A percentile compares a stretch with the other conserved stretches of the same genome.
Evolutionary conservation across 768 basidiomycete genomes (phyloP).

Genomic region (Lactifluus rugatus): DNA sequence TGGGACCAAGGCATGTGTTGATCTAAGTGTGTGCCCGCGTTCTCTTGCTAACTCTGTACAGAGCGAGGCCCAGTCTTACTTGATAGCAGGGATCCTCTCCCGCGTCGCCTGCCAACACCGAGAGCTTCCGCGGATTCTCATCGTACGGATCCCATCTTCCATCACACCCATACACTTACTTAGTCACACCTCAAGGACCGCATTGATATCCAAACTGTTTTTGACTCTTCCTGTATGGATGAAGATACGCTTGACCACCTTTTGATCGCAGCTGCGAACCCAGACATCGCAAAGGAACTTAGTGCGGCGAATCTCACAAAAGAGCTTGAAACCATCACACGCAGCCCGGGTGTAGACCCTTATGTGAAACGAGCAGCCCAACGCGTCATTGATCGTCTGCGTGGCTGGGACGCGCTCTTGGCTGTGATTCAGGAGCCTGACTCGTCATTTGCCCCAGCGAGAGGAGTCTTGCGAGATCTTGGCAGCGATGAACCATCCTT

Average conservation of each 20-base stretch:
- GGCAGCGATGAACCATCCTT: constrained; percentile 55
- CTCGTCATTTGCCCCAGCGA: constrained; percentile 42
- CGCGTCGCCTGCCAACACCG: constrained; percentile 61
- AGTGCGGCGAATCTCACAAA: constrained; percentile 34
- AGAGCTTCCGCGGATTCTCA: constrained; percentile 30
- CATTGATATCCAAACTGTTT: constrained; percentile 45
- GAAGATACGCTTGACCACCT: constrained; percentile 46
- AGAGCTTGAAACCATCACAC: constrained; percentile 32
- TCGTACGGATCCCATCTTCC: constrained; percentile 34
- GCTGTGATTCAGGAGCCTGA: constrained; percentile 47
- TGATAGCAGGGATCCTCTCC: constrained; percentile 51
- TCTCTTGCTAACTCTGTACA: constrained; percentile 22
- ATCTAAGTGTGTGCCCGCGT: no score
- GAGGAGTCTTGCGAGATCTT: constrained; percentile 48
- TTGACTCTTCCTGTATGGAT: constrained; percentile 44
- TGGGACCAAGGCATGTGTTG: constrained; percentile 42
- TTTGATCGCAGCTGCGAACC: constrained; percentile 56
- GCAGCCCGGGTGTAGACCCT: constrained; percentile 31
- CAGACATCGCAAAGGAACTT: constrained; percentile 50
- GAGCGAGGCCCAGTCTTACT: constrained; percentile 47
- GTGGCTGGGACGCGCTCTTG: constrained; percentile 51
- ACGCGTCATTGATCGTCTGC: constrained; percentile 40
- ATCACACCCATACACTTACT: not conserved
- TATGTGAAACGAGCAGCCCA: constrained; percentile 37
- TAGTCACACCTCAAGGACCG: constrained; percentile 35